These are phyloP conservation scores for Neurospora terricola DNA, from an alignment of 495 filamentous ascomycete species.

Conservation along the genomic window DNA sequence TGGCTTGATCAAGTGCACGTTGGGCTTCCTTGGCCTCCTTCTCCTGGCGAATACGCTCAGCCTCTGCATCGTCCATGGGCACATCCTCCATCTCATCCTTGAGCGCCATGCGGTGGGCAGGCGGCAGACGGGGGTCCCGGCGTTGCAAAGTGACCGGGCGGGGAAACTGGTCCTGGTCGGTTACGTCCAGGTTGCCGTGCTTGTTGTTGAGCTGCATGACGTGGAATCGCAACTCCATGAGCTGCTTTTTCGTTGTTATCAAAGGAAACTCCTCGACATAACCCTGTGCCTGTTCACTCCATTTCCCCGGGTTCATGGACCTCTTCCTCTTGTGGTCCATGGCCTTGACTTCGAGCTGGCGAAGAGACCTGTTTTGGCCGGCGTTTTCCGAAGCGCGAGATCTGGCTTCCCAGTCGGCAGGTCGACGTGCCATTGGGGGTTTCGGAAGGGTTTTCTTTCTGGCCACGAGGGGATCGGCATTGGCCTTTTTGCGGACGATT, in stretches of 20 bases:
- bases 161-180: conserved; percentile 70
- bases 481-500: conserved; percentile 37
- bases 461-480: conserved; percentile 54
- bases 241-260: conserved; percentile 65
- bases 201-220: conserved; percentile 57
- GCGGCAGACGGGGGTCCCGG: conserved; percentile 70
- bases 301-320: conserved; percentile 37
- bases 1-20: conserved; percentile 70
- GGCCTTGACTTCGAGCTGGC: neutral
- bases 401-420: neutral
- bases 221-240: conserved; percentile 77
- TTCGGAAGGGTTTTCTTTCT: conserved; percentile 42
- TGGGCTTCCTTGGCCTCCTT: conserved; percentile 74
- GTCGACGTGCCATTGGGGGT: neutral
- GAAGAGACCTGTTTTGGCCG: neutral
- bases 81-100: conserved; percentile 42
- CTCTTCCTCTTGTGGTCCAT: neutral
- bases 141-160: conserved; percentile 82
- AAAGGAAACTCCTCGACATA: conserved; percentile 57
- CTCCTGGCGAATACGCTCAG: conserved; percentile 47
- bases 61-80: conserved; percentile 56
- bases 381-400: neutral
- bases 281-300: conserved; percentile 46
- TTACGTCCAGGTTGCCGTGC: conserved; percentile 49
- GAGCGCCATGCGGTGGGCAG: conserved; percentile 41